These are phyloP conservation scores for Colletotrichum sp. DNA, from an alignment of 2,329 filamentous ascomycete species.

Conservation along the genomic window DNA sequence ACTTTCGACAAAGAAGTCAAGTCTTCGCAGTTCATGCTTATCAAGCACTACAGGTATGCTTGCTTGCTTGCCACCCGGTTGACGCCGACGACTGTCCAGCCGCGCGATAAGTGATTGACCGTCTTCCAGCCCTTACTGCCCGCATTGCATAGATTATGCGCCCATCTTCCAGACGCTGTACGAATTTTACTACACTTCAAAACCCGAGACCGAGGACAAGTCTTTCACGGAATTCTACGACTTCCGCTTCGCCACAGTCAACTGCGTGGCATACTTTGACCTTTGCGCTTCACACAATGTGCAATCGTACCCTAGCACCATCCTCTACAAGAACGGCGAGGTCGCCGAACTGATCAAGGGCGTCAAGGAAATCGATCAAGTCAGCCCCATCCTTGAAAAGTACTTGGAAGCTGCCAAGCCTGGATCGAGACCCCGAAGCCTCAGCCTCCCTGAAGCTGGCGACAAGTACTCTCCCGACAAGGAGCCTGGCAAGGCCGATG, in stretches of 20 bases:
- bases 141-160: conserved; percentile 79
- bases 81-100: neutral
- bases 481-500: conserved; percentile 31
- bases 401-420: conserved; percentile 80
- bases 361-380: conserved; percentile 66
- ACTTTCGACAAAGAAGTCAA: conserved; percentile 63
- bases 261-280: conserved; percentile 85
- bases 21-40: conserved; percentile 55
- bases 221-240: conserved; percentile 83
- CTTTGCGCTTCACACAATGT: conserved; percentile 75
- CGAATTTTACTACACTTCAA: conserved; percentile 92
- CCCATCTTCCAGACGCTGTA: conserved; percentile 91
- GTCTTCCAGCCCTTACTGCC: conserved; percentile 59
- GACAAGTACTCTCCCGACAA: conserved; percentile 51
- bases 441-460: conserved; percentile 75
- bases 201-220: conserved; percentile 63
- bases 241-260: conserved; percentile 84
- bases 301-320: conserved; percentile 75
- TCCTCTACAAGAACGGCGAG: conserved; percentile 81
- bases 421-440: conserved; percentile 73
- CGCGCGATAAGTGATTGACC: neutral
- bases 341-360: conserved; percentile 68
- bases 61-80: neutral
- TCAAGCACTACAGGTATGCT: conserved; percentile 72
- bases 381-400: conserved; percentile 77